Evolutionary conservation across 2,329 filamentous ascomycete species (phyloP), one percentile per base, ranked within the genome.

Genomic region (Bipolaris zeicola): DNA sequence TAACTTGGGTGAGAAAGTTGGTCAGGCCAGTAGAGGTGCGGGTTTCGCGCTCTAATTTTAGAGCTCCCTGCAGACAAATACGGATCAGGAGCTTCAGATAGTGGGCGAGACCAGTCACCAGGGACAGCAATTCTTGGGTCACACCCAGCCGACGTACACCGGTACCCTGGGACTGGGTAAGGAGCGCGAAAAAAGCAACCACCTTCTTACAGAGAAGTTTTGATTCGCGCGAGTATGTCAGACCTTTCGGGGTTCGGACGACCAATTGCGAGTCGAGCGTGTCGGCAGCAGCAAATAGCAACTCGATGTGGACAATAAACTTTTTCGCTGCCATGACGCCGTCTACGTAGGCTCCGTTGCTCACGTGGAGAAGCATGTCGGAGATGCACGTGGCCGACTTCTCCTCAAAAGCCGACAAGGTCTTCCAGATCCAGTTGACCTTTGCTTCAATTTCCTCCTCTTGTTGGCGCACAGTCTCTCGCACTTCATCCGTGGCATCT

Each of bases 131-230:
- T 75, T 99, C 95, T 75, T 99, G 95, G 7, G 95, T 99, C 31
- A 99, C 95, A 41, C 95, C 95, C 39, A 98, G 86, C 73, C 97
- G 95, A 55, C 91, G 85, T 36, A 91, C 87, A n/a, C 89, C 91
- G 7, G 88, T 91, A 70, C 97, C 93, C 73, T 98, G 94, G 1
- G 93, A 95, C 76, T 96, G 96, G 5, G 94, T 96, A 7, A 99
- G 83, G 16, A 99, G 81, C 11, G 92, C 92, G 76, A 99, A 99
- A 81, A 99, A 99, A 24, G 94, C 91, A 5, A 99, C 95, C 52
- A 99, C 96, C 78, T 99, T 99, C 78, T 99, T 99, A 82, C 95
- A 99, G n/a, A 99, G 85, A 48, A 99, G 83, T 78, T 99, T 99
- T n/a, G 95, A 91, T 80, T 99, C 95, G 69, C 95, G 88, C 16